Evolutionary conservation across 116 monocot species (phyloP), one percentile per base, ranked within the genome.

Genomic region (Dioscorea cayenensis): DNA sequence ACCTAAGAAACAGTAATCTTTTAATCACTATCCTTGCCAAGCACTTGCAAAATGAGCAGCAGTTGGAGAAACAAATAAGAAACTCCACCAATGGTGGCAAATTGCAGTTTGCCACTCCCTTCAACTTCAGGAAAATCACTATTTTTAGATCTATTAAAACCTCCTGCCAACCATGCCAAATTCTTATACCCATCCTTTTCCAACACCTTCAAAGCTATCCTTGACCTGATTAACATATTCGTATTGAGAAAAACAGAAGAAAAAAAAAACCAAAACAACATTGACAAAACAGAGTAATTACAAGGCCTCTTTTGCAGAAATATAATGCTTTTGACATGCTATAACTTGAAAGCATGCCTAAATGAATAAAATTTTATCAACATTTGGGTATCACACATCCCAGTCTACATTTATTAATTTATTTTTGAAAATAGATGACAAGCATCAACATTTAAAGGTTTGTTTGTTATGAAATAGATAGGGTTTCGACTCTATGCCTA

Each of bases 131-230:
- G 28, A 68, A 96, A 87, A 60, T 96, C 92, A 1, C 62, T 62
- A 7, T 83, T 83, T 10, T 14, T 60, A 0, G 82, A 77, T 7
- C 79, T 49, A 66, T 82, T 90, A 75, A 95, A 95, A 14, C 95
- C 95, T 12, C 95, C 95, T 18, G 80, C 90, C 28, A 95, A 69
- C 95, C 89, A 92, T 19, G 74, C 92, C 78, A 95, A 70, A 73
- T 92, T 90, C 78, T 69, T 79, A 80, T 90, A 96, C 18, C 96
- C 96, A 29, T 71, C 90, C 27, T 67, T 68, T 59, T 83, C 72
- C 66, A 96, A 73, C 68, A 75, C 71, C 48, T 72, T 78, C 69
- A 96, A 70, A 8, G 92, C 96, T 22, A 90, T 84, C 75, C 80
- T 32, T 3, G 95, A 95, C 87, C 92, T 92, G 66, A 63, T 55